Base-by-base conservation (phyloP, 2,329 filamentous ascomycete genomes). In the Alternaria longipes region DNA sequence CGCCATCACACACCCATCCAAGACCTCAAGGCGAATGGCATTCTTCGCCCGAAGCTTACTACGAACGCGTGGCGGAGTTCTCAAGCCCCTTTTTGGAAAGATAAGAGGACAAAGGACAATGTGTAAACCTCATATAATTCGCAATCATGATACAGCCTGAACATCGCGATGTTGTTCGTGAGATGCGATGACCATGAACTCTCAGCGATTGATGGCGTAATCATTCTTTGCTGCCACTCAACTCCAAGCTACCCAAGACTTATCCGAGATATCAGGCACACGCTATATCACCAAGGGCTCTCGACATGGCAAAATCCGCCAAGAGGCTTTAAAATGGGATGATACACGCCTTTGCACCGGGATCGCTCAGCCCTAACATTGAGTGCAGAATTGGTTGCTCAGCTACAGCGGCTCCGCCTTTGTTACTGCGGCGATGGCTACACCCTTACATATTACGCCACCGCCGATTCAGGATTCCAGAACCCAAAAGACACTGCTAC, bases 1-100 rank as follows among this genome's bases (percentile, higher is more conserved):
- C 32, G 7, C 16, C 20, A 18, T 54, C 56, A 16, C 44, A 57
- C 63, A 62, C 63, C 63, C 56, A 57, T 20, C 46, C 32, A 53
- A 14, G 18, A 22, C 14, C 22, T 40, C 11, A 16, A 20, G 4
- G 28, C 45, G 14, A 59, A 62, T 50, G 20, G 41, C 9, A 26
- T 36, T 18, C 24, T 32, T 30, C 8, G 3, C 24, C n/a, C 5
- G 18, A 40, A 30, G 22, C 30, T 58, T 32, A 46, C 42, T 40
- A 22, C 1, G 34, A 14, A 8, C 2, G 20, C 22, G 36, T 22
- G 22, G 32, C 8, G 8, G 2, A 20, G 22, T 28, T 18, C 8
- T 40, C 20, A 40, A 52, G 24, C 34, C 24, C 16, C 22, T 52
- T 52, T 1, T 40, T 28, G 9, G 16, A 18, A 28, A 20, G 49